phyloP scores from a whole-genome alignment of 495 filamentous ascomycete genomes.

The Massariosphaeria phaeospora region DNA sequence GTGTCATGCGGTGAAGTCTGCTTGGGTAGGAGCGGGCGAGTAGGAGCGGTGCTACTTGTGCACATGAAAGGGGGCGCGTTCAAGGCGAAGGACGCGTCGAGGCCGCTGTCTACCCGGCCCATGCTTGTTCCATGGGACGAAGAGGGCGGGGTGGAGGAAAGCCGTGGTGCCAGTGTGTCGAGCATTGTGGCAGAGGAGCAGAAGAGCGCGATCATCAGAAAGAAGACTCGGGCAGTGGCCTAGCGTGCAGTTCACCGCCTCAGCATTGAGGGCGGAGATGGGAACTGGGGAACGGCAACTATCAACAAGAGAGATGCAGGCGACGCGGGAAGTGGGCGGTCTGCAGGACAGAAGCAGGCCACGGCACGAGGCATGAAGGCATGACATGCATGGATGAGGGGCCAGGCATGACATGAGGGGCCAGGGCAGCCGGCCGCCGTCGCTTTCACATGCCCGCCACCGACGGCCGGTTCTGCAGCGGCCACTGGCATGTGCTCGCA shows the following conservation, averaged over 20 bases:
- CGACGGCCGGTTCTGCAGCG: no score
- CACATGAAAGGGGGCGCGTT: conserved; percentile 1
- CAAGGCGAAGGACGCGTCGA: conserved; percentile 12
- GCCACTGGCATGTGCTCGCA: no score
- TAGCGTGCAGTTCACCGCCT: conserved; percentile 26
- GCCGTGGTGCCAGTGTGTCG: conserved; percentile 4
- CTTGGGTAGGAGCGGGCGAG: neutral
- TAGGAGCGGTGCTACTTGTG: conserved; percentile 11
- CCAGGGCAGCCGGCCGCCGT: no score
- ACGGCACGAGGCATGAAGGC: no score
- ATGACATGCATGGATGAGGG: no score
- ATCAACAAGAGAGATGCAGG: no score
- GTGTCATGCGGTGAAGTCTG: neutral
- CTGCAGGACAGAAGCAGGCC: no score
- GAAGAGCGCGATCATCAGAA: conserved; percentile 7
- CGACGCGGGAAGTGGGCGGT: no score
- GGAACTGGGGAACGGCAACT: no score
- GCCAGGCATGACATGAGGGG: no score
- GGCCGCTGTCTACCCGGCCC: conserved; percentile 26
- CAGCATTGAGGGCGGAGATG: neutral
- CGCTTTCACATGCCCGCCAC: no score
- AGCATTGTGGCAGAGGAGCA: conserved; percentile 9
- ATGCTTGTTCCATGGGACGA: conserved; percentile 14
- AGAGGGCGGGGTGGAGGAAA: neutral
- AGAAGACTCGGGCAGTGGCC: neutral